These are phyloP conservation scores for Beauveria caledonica DNA, from an alignment of 2,329 filamentous ascomycete genomes.

Conservation along the genomic window DNA sequence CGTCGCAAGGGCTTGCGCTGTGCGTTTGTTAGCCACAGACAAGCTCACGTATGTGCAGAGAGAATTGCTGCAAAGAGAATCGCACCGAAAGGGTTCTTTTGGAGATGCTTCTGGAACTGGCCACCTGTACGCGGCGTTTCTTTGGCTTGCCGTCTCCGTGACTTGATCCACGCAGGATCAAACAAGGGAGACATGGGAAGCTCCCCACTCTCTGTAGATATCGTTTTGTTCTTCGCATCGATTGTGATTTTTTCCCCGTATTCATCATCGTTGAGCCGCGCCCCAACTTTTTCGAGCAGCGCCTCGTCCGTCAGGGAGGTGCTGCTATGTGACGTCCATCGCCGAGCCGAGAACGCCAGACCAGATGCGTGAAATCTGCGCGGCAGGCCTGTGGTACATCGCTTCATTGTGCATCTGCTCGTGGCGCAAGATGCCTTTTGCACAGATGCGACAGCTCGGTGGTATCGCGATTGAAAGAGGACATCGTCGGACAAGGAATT, in stretches of 20 bases:
- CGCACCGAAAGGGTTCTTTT: slow-evolving; percentile 59
- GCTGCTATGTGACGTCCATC: slow-evolving; percentile 28
- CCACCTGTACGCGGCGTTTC: slow-evolving; percentile 25
- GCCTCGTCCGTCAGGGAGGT: slow-evolving; percentile 21
- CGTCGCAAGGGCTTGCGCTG: slow-evolving; percentile 54
- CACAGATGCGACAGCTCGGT: background rate
- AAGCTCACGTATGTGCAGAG: background rate
- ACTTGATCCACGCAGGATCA: slow-evolving; percentile 40
- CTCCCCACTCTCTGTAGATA: slow-evolving; percentile 36
- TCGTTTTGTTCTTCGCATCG: slow-evolving; percentile 31
- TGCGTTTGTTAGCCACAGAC: background rate
- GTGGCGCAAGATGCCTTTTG: background rate
- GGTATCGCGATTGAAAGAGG: slow-evolving; percentile 1
- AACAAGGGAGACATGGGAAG: slow-evolving; percentile 49
- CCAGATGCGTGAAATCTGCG: slow-evolving; percentile 13
- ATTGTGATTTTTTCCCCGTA: slow-evolving; percentile 26
- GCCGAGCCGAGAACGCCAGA: slow-evolving; percentile 12
- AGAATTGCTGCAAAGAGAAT: background rate
- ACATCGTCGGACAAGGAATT: background rate
- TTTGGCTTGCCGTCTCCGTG: slow-evolving; percentile 35
- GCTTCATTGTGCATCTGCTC: slow-evolving; percentile 20
- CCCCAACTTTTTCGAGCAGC: slow-evolving; percentile 24
- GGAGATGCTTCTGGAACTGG: slow-evolving; percentile 50
- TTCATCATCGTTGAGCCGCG: slow-evolving; percentile 23
- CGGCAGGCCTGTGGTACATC: slow-evolving; percentile 14